phyloP scores from a whole-genome alignment of 2,329 filamentous ascomycete species.

The Exophiala viscosa region DNA sequence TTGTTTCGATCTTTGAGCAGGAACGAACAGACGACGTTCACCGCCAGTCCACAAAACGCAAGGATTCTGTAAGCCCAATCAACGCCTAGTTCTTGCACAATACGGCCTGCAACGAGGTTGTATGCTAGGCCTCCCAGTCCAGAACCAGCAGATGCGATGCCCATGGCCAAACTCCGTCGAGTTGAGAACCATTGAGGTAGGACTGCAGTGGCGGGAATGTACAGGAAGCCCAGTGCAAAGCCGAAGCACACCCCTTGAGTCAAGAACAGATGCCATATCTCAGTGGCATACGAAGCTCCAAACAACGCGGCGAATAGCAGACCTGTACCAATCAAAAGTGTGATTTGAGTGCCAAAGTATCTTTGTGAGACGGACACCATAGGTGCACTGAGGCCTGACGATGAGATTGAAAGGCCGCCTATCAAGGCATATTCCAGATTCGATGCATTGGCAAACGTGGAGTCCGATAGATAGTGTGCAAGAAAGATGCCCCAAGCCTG shows the following conservation, averaged over 20 bases:
- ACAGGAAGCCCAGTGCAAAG: slow-evolving; percentile 29
- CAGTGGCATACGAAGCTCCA: slow-evolving; percentile 29
- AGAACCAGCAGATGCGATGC: slow-evolving; percentile 30
- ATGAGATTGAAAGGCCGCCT: slow-evolving; percentile 30
- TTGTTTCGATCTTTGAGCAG: slow-evolving; percentile 31
- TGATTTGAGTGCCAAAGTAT: slow-evolving; percentile 17
- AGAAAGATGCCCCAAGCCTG: slow-evolving; percentile 43
- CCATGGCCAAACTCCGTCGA: slow-evolving; percentile 30
- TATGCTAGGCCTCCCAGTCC: slow-evolving; percentile 32
- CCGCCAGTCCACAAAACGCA: slow-evolving; percentile 27
- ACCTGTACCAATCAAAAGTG: slow-evolving; percentile 25
- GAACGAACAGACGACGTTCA: slow-evolving; percentile 27
- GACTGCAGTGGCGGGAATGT: slow-evolving; percentile 23
- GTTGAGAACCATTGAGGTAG: slow-evolving; percentile 33
- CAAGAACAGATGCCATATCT: slow-evolving; percentile 29
- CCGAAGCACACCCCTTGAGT: slow-evolving; percentile 30
- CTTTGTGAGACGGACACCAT: slow-evolving; percentile 26
- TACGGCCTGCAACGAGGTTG: slow-evolving; percentile 25
- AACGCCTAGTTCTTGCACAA: slow-evolving; percentile 29
- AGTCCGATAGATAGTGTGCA: slow-evolving; percentile 36
- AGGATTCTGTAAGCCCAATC: slow-evolving; percentile 31
- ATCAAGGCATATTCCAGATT: slow-evolving; percentile 33
- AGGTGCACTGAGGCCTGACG: slow-evolving; percentile 30
- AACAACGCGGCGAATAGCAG: slow-evolving; percentile 25
- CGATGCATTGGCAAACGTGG: slow-evolving; percentile 29